Conservation (phyloP, 2,329 filamentous ascomycete genomes). For the Cytospora mali region DNA sequence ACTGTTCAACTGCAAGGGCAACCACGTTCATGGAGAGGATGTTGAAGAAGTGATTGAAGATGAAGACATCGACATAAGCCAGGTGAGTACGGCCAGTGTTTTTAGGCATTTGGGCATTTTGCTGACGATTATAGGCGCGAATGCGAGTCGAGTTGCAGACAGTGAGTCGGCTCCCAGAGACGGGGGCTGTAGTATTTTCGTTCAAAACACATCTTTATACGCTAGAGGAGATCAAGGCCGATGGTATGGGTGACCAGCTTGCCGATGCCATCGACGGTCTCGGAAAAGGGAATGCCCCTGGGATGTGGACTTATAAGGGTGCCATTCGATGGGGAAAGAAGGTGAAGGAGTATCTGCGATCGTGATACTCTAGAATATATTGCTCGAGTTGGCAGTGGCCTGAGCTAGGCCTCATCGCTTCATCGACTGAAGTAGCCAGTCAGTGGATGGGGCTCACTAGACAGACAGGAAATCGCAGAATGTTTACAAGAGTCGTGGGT, state of each 20-base stretch:
- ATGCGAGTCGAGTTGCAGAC: slow-evolving; percentile 56
- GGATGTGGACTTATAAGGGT: slow-evolving; percentile 58
- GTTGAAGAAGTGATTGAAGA: slow-evolving; percentile 38
- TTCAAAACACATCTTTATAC: slow-evolving; percentile 60
- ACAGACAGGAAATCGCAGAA: too few species aligned
- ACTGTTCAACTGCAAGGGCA: slow-evolving; percentile 44
- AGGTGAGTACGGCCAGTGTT: slow-evolving; percentile 33
- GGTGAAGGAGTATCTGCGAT: slow-evolving; percentile 50
- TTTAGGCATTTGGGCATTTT: too few species aligned
- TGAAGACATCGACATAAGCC: slow-evolving; percentile 43
- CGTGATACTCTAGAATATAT: slow-evolving; percentile 25
- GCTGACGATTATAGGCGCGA: slow-evolving; percentile 35
- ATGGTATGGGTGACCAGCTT: slow-evolving; percentile 49
- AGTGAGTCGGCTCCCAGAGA: slow-evolving; percentile 51
- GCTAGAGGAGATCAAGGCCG: slow-evolving; percentile 50
- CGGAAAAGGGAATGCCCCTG: slow-evolving; percentile 52
- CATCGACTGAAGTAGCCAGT: too few species aligned
- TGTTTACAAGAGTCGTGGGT: too few species aligned
- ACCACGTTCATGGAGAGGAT: slow-evolving; percentile 41
- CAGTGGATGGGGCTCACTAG: too few species aligned
- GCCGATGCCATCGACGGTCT: slow-evolving; percentile 58
- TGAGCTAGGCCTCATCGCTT: too few species aligned
- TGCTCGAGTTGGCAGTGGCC: background rate
- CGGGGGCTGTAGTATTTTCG: slow-evolving; percentile 52
- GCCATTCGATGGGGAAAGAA: slow-evolving; percentile 50